phyloP scores from a whole-genome alignment of 768 basidiomycete genomes.

The Podaxis pistillaris region DNA sequence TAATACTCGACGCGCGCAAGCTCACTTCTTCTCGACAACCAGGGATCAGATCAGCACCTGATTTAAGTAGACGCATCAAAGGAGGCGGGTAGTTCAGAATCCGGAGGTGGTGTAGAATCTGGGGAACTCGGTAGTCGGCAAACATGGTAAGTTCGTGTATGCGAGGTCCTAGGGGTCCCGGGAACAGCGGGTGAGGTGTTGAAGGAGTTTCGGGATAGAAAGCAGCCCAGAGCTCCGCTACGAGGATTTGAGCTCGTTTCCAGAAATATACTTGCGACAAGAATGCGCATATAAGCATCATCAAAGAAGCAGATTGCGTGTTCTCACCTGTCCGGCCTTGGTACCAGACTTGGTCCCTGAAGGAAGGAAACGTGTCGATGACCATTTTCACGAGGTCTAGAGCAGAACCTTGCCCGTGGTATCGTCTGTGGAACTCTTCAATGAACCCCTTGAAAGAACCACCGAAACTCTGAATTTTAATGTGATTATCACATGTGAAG shows the following conservation, averaged over 20 bases:
- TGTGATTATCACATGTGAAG: conserved; percentile 1
- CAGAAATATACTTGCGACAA: conserved; percentile 64
- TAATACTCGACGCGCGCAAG: conserved; percentile 74
- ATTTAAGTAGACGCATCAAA: conserved; percentile 50
- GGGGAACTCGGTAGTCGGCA: conserved; percentile 90
- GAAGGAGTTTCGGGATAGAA: conserved; percentile 62
- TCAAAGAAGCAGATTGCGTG: not conserved
- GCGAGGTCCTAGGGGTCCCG: conserved; percentile 48
- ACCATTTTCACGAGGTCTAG: conserved; percentile 74
- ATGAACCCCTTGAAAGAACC: conserved; percentile 73
- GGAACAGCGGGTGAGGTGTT: conserved; percentile 70
- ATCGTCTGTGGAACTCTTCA: conserved; percentile 52
- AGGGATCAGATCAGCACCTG: conserved; percentile 42
- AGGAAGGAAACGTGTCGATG: conserved; percentile 67
- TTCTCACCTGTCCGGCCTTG: conserved; percentile 57
- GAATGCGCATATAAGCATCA: conserved; percentile 1
- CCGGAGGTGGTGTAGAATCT: conserved; percentile 81
- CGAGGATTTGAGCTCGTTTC: conserved; percentile 90
- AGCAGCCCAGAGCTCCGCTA: conserved; percentile 91
- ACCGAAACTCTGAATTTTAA: conserved; percentile 48
- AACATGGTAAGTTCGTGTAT: conserved; percentile 88
- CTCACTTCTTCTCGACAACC: conserved; percentile 75
- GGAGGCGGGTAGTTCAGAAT: conserved; percentile 70
- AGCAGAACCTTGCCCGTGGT: conserved; percentile 59
- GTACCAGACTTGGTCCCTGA: conserved; percentile 65